A percentile compares a stretch with the other conserved stretches of the same genome.
Conservation (phyloP, 192 early-diverging fungal genomes). For the Coemansia sp. region DNA sequence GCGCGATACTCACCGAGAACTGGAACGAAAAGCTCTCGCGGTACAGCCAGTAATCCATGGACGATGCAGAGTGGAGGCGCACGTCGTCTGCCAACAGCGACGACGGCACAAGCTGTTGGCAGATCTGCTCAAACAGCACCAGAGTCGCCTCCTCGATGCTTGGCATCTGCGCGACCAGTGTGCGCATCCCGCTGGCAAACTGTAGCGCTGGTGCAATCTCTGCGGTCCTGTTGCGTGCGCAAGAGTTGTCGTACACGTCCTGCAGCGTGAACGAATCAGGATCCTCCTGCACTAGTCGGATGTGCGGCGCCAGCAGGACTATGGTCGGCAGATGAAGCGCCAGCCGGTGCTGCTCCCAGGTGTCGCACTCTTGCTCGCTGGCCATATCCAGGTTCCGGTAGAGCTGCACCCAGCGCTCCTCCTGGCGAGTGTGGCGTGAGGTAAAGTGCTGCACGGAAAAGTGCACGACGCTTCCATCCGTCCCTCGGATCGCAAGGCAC, state of each 20-base stretch:
- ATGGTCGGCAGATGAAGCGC: conserved; percentile 87
- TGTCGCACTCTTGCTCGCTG: conserved; percentile 64
- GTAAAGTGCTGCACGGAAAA: conserved; percentile 97
- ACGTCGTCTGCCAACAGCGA: conserved; percentile 86
- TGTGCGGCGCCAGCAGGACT: conserved; percentile 87
- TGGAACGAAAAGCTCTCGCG: conserved; percentile 93
- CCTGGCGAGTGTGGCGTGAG: conserved; percentile 80
- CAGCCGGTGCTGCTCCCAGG: conserved; percentile 78
- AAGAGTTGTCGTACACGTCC: conserved; percentile 91
- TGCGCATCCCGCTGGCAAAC: conserved; percentile 70
- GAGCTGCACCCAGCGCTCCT: conserved; percentile 94
- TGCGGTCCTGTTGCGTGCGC: conserved; percentile 65
- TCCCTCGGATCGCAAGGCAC: conserved; percentile 82
- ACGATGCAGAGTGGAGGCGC: conserved; percentile 66
- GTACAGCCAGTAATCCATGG: conserved; percentile 90
- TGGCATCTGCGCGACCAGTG: conserved; percentile 33
- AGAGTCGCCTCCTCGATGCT: conserved; percentile 75
- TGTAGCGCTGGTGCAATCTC: conserved; percentile 88
- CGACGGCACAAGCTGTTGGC: conserved; percentile 78
- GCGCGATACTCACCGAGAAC: conserved; percentile 83
- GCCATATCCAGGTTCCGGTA: conserved; percentile 90
- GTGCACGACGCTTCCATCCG: conserved; percentile 84
- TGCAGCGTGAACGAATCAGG: conserved; percentile 84
- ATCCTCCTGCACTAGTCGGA: conserved; percentile 92
- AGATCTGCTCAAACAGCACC: conserved; percentile 87